Evolutionary conservation across 225 moss, liverwort and hornwort species (phyloP).

Genomic region (Polytrichum commune): DNA sequence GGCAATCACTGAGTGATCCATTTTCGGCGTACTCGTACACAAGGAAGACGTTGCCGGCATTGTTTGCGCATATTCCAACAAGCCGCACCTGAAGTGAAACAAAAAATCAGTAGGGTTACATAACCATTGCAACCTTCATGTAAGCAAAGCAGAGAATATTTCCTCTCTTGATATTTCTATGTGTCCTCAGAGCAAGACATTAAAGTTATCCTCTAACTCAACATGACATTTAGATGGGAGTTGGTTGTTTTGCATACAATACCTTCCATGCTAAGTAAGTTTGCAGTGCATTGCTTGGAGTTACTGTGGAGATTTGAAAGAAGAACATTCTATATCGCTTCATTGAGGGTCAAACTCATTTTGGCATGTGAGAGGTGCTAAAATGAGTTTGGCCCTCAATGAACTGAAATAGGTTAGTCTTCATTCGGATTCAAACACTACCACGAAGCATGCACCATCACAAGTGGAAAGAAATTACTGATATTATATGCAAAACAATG

Average conservation of each 20-base stretch:
- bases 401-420: too few relatives aligned
- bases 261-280: too few relatives aligned
- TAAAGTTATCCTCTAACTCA: background rate
- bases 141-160: background rate
- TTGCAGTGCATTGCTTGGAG: too few relatives aligned
- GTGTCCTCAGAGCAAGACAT: background rate
- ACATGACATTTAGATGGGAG: background rate
- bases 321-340: too few relatives aligned
- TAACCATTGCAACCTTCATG: background rate
- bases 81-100: conserved; percentile 42
- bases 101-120: background rate
- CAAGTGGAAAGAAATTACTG: background rate
- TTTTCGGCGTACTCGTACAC: conserved; percentile 85
- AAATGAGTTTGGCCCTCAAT: too few relatives aligned
- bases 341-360: too few relatives aligned
- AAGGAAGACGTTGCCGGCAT: conserved; percentile 56
- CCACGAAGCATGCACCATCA: background rate
- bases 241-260: too few relatives aligned
- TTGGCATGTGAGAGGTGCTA: too few relatives aligned
- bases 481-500: background rate
- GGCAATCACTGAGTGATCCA: conserved; percentile 75
- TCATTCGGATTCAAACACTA: too few relatives aligned
- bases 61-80: conserved; percentile 60
- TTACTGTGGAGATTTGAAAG: too few relatives aligned
- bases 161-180: background rate